These are phyloP conservation scores for Gnomoniopsis smithogilvyi DNA, from an alignment of 2,329 filamentous ascomycete genomes.

Conservation along the genomic window DNA sequence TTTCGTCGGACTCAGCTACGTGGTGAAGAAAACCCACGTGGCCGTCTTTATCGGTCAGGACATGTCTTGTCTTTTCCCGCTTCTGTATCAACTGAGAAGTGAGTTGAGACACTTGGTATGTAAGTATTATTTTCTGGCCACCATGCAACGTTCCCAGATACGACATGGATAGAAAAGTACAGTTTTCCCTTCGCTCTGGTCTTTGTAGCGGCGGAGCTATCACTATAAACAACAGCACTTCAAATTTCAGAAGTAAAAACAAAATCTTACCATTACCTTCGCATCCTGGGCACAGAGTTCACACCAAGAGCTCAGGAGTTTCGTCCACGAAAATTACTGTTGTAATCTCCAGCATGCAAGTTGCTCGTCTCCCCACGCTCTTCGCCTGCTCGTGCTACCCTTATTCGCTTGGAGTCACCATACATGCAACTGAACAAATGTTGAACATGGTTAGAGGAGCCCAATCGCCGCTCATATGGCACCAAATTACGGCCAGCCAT, in stretches of 20 bases:
- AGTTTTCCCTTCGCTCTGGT: too few relatives aligned
- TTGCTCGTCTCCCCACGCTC: neutral
- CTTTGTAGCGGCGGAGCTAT: too few relatives aligned
- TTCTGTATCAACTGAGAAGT: too few relatives aligned
- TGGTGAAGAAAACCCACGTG: slow-evolving; percentile 18
- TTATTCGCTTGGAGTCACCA: neutral
- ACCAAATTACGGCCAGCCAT: slow-evolving; percentile 21
- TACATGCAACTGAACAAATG: neutral
- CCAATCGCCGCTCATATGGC: slow-evolving; percentile 11
- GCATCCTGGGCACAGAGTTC: neutral
- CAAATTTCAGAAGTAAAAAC: neutral
- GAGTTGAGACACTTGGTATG: too few relatives aligned
- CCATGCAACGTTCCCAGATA: too few relatives aligned
- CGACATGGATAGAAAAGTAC: too few relatives aligned
- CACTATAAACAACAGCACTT: neutral
- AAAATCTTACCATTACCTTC: neutral
- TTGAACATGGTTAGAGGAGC: neutral
- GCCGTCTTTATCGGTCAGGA: slow-evolving; percentile 19
- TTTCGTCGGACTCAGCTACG: neutral
- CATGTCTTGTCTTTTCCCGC: too few relatives aligned
- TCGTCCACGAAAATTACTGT: neutral
- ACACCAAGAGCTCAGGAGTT: neutral
- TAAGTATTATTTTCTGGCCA: neutral
- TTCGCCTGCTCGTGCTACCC: neutral
- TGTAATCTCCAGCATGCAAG: neutral